phyloP scores from a whole-genome alignment of 2,329 filamentous ascomycete species.

The Botrytis sinoallii region DNA sequence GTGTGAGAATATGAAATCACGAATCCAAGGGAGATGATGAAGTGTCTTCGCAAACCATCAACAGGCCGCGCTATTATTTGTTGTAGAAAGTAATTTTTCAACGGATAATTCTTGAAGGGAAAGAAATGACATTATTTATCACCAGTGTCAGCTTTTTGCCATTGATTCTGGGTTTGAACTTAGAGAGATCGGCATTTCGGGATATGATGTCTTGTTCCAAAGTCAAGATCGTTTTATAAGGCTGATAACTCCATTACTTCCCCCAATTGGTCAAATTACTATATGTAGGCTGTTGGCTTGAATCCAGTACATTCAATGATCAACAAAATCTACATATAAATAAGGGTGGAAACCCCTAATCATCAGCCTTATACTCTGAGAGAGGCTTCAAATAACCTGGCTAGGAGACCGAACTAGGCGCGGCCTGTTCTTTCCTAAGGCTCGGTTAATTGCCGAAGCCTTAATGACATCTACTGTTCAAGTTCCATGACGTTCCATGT shows the following conservation, averaged over 20 bases:
- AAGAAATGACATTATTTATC: background rate
- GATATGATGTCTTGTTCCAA: constrained; percentile 39
- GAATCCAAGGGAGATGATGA: constrained; percentile 31
- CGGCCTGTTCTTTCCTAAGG: constrained; percentile 17
- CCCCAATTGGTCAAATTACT: constrained; percentile 16
- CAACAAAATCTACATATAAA: no score
- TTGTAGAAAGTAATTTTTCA: background rate
- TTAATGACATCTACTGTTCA: background rate
- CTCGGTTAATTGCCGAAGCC: background rate
- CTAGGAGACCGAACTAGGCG: background rate
- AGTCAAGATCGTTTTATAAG: constrained; percentile 23
- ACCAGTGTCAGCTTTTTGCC: constrained; percentile 31
- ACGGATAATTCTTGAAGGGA: background rate
- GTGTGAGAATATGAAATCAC: no score
- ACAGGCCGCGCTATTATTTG: background rate
- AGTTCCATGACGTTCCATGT: constrained; percentile 20
- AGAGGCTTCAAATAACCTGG: background rate
- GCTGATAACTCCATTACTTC: constrained; percentile 16
- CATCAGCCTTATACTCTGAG: background rate
- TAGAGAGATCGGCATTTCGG: background rate
- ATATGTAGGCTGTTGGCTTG: no score
- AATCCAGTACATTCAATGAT: no score
- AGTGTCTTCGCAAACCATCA: constrained; percentile 19
- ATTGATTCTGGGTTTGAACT: constrained; percentile 2
- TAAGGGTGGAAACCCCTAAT: background rate